Evolutionary conservation across 306 rosid genomes (phyloP), one percentile per base, ranked within the genome.

Genomic region (Quercus ilex): DNA sequence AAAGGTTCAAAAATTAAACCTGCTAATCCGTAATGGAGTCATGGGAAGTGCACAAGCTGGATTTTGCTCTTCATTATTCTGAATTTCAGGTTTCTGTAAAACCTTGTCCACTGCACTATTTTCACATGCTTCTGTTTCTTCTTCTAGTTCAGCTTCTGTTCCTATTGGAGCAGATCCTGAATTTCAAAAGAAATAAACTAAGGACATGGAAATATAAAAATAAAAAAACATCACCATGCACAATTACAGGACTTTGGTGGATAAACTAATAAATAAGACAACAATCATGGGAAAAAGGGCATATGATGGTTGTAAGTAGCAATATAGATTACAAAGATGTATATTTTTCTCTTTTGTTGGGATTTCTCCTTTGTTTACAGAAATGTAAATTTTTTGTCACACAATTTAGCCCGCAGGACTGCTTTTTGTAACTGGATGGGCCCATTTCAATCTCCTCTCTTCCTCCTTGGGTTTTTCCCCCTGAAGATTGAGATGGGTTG

Each of bases 1-100:
- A 69, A 78, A 73, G 53, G 77, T 55, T 33, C 13, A 71, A 33
- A 53, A 83, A 71, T 33, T 67, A 71, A 77, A 91, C 98, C 98
- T 93, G 85, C 91, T 77, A 46, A 86, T 57, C 74, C 74, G 78
- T 79, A 87, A 83, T 31, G 98, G 98, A 6, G 98, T 91, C 25
- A 83, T 55, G 13, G 92, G 83, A 80, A 86, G 83, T 58, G 85
- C 79, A 58, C 87, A 84, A 46, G 86, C 87, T 14, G 85, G 82
- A 74, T 70, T 78, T 76, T 81, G 87, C 62, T 90, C 93, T 84
- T 90, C 97, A 4, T 82, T 84, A 71, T 84, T 85, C 80, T 73
- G 90, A 65, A 78, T 81, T 75, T 87, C 90, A 30, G 81, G 60
- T 68, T 89, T 87, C 74, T 86, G 90, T 55, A 56, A 73, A 68